A percentile compares a stretch with the other conserved stretches of the same genome.
phyloP scores from a whole-genome alignment of 768 basidiomycete genomes.

The Phaeolepiota aurea region DNA sequence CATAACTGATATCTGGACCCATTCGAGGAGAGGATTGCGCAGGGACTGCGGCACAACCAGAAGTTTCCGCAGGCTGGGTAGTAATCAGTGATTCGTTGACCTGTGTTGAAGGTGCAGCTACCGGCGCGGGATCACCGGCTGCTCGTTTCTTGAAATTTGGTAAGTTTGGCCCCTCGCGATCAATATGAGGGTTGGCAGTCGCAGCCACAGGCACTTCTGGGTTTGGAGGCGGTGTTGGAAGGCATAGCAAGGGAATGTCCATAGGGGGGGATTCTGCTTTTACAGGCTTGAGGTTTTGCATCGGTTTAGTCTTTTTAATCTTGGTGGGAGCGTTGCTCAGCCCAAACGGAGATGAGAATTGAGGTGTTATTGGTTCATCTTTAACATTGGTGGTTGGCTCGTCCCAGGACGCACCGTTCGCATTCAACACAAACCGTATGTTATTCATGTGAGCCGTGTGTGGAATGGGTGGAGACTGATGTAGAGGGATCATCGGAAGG shows the following conservation, averaged over 20 bases:
- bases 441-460: conserved; percentile 20
- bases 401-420: conserved; percentile 1
- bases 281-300: not conserved
- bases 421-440: conserved; percentile 15
- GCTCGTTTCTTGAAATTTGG: too few species aligned
- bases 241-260: not conserved
- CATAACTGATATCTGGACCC: conserved; percentile 8
- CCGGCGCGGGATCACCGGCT: too few species aligned
- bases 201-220: not conserved
- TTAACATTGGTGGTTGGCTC: not conserved
- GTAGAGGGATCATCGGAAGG: conserved; percentile 12
- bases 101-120: too few species aligned
- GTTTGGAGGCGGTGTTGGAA: not conserved
- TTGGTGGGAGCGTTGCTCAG: not conserved
- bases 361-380: not conserved
- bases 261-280: not conserved
- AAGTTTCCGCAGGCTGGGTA: too few species aligned
- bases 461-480: conserved; percentile 10
- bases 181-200: not conserved
- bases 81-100: too few species aligned
- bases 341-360: not conserved
- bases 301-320: not conserved
- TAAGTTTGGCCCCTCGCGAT: not conserved
- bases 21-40: conserved; percentile 5
- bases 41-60: not conserved